Conservation (phyloP, 257 asterid genomes). For the Gentiana dahurica region DNA sequence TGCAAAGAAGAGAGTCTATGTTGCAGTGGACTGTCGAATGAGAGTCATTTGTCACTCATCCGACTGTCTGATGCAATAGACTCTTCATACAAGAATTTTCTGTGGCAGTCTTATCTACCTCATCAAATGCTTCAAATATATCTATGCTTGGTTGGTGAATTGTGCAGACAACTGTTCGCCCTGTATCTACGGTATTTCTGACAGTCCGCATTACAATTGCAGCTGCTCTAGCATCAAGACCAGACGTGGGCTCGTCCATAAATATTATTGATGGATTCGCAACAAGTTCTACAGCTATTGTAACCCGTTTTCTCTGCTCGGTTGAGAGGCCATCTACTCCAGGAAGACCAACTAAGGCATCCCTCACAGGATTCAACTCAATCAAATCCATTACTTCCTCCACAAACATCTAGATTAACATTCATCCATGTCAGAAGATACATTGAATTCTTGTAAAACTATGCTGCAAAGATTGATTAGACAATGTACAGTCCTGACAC, state of each 20-base stretch:
- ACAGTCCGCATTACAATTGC: conserved; percentile 76
- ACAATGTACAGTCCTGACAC: background rate
- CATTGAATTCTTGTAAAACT: too few relatives aligned
- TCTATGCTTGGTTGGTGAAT: conserved; percentile 84
- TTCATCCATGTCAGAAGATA: background rate
- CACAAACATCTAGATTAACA: conserved; percentile 46
- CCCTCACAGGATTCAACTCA: conserved; percentile 53
- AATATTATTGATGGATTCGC: conserved; percentile 76
- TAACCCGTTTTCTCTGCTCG: conserved; percentile 72
- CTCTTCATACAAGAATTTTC: too few relatives aligned
- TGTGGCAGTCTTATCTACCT: conserved; percentile 19
- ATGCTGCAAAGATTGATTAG: conserved; percentile 1
- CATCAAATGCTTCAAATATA: conserved; percentile 72
- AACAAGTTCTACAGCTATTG: conserved; percentile 69
- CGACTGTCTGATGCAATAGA: too few relatives aligned
- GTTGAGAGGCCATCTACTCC: conserved; percentile 78
- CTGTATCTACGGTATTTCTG: conserved; percentile 68
- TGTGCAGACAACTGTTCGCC: conserved; percentile 72
- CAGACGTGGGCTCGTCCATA: conserved; percentile 86
- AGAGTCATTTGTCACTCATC: too few relatives aligned
- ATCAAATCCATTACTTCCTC: conserved; percentile 81
- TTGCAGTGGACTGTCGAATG: too few relatives aligned
- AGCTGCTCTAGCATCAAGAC: conserved; percentile 85
- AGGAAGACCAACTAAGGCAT: conserved; percentile 72
- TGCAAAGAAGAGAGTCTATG: too few relatives aligned